phyloP scores from a whole-genome alignment of 2,329 filamentous ascomycete genomes.

The Ophiosphaerella narmari region DNA sequence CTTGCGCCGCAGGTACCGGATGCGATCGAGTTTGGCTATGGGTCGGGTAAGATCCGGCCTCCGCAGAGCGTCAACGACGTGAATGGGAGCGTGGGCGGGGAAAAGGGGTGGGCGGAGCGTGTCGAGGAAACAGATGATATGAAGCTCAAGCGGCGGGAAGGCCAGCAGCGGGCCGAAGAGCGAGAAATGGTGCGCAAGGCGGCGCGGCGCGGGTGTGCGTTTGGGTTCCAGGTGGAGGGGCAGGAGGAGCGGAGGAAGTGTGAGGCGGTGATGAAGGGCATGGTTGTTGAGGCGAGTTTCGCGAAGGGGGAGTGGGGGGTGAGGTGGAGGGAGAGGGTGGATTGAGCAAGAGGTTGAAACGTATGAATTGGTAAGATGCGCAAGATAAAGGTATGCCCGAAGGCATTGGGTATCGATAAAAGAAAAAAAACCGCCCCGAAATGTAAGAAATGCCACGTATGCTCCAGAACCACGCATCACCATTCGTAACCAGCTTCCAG shows the following conservation, averaged over 20 bases:
- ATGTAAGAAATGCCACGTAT: conserved; percentile 1
- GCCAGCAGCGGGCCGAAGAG: conserved; percentile 54
- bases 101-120: conserved; percentile 60
- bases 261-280: conserved; percentile 63
- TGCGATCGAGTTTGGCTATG: conserved; percentile 29
- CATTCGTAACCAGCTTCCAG: conserved; percentile 24
- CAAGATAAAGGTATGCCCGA: conserved; percentile 1
- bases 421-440: conserved; percentile 1
- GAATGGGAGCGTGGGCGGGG: conserved; percentile 61
- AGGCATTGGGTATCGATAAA: conserved; percentile 24
- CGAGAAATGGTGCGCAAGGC: conserved; percentile 66
- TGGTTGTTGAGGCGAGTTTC: conserved; percentile 64
- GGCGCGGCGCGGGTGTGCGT: conserved; percentile 64
- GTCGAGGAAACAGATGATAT: conserved; percentile 58
- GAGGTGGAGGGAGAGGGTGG: conserved; percentile 57
- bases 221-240: conserved; percentile 52
- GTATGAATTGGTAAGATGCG: not conserved
- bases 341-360: not conserved
- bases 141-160: conserved; percentile 55
- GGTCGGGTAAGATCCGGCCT: conserved; percentile 44
- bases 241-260: conserved; percentile 51
- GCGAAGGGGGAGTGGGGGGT: conserved; percentile 66
- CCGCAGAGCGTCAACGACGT: conserved; percentile 55
- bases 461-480: conserved; percentile 8
- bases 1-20: conserved; percentile 9